Base-by-base conservation (phyloP, 371 early-diverging fungal species). In the Mortierella sp. region DNA sequence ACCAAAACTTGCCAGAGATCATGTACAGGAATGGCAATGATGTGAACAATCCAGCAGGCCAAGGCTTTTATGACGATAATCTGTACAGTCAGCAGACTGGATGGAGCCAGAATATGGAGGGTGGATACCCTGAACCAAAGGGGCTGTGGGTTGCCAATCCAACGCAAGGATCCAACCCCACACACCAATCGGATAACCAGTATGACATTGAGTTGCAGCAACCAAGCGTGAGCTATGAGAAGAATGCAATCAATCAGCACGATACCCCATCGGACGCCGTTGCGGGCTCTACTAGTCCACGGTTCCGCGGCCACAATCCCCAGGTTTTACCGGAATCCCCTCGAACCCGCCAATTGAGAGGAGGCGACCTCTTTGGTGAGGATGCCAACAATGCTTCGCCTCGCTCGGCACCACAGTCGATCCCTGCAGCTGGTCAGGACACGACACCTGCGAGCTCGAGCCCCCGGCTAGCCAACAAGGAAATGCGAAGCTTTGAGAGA, bases 361-460 rank as follows among this genome's bases (percentile, higher is more conserved):
- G 77, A 0, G 77, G 77, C 13, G 77, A 76, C 57, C 43, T 76
- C 31, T 76, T 76, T 68, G 69, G 76, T 29, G 64, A 74, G 37
- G 76, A 76, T 49, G 60, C 56, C 10, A 57, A 60, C 56, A 28
- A 17, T 25, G 51, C 28, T 0, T 63, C 76, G 19, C 57, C 67
- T 21, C 55, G 54, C 14, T 19, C 56, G 7, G 45, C 63, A 2
- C 45, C 62, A 1, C 28, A 25, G 50, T 29, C 28, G 5, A 47
- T 14, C 4, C 13, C 29, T 3, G 4, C 54, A 10, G 44, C 21
- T 9, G 21, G 29, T 10, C 34, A 31, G 13, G 41, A 43, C 17
- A 44, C 29, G 43, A 55, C 51, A 14, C 14, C 51, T 5, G 14
- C 34, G 31, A 29, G 24, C 9, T 51, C 74, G 5, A 74, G 74